Evolutionary conservation across 2,329 filamentous ascomycete genomes (phyloP), one percentile per base, ranked within the genome.

Genomic region (Xylaria sp.): DNA sequence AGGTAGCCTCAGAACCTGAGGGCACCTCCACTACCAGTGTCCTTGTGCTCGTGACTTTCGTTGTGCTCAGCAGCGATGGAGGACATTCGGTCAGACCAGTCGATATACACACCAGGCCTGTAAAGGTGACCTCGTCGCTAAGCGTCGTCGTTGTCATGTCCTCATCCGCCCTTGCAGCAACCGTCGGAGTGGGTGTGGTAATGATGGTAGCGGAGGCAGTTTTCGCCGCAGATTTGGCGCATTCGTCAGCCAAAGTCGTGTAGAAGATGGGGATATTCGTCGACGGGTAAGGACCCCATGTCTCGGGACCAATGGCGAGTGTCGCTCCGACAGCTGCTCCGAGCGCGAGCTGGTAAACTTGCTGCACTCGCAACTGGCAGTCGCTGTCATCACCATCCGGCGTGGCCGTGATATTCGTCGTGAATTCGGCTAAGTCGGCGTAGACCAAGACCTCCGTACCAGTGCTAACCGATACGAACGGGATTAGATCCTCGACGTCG

Each of bases 241-340:
- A 88, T 1, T 76, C 77, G 29, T 81, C 78, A 0, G 80, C 79
- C 0, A 88, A 71, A 0, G 83, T 85, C 0, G 86, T 89, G 71
- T 83, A 87, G 71, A 82, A 89, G 48, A 90, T 79, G 0, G 86
- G 84, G 2, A 84, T 80, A 12, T 82, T 81, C 0, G 83, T 85
- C 23, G 78, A 74, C 0, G 84, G 82, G 0, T 80, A 75, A 0
- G 85, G 85, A 0, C 86, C 87, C 84, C 85, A 90, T 0, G 81
- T 84, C 16, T 82, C 72, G 0, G 72, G 70, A 0, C 76, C 77
- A 4, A 88, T 59, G 1, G 77, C 81, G 0, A 89, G 72, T 0
- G 84, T 85, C 0, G 86, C 87, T 1, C 87, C 87, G 4, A 86
- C 86, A 1, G 79, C 81, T 5, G 85, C 87, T 18, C 87, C 87